A percentile compares a stretch with the other conserved stretches of the same genome.
These are phyloP conservation scores for Colletotrichum kahawae DNA, from an alignment of 2,329 filamentous ascomycete species.

Conservation along the genomic window DNA sequence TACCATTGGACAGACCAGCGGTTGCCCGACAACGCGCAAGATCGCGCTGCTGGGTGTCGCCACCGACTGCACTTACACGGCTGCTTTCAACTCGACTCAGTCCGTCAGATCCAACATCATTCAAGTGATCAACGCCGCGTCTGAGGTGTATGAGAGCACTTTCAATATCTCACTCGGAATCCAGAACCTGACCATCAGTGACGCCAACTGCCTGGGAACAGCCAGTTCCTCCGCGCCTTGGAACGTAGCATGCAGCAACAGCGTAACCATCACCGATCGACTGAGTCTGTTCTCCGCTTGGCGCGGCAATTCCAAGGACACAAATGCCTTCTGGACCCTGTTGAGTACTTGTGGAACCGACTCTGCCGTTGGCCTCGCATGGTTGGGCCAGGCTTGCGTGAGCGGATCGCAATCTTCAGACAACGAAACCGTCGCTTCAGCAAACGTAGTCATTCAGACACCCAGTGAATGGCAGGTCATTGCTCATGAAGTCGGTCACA, in stretches of 20 bases:
- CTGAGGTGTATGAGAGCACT: constrained; percentile 83
- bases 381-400: constrained; percentile 87
- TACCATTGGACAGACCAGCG: constrained; percentile 81
- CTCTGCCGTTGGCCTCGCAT: constrained; percentile 87
- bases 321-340: constrained; percentile 92
- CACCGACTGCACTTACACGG: constrained; percentile 89
- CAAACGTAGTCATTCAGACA: constrained; percentile 89
- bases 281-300: constrained; percentile 88
- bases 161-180: constrained; percentile 97
- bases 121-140: constrained; percentile 82
- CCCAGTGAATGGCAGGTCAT: constrained; percentile 93
- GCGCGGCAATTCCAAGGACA: constrained; percentile 79
- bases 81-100: constrained; percentile 68
- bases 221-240: constrained; percentile 73
- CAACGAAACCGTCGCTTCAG: constrained; percentile 78
- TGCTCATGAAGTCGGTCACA: constrained; percentile 92
- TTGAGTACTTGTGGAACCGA: constrained; percentile 82
- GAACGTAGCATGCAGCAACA: constrained; percentile 77
- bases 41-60: constrained; percentile 92
- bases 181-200: constrained; percentile 81
- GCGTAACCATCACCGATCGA: constrained; percentile 73
- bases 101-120: constrained; percentile 80
- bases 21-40: constrained; percentile 88
- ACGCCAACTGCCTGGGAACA: constrained; percentile 74
- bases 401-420: constrained; percentile 59